These are phyloP conservation scores for Colletotrichum somersetense DNA, from an alignment of 2,329 filamentous ascomycete species.

Conservation along the genomic window DNA sequence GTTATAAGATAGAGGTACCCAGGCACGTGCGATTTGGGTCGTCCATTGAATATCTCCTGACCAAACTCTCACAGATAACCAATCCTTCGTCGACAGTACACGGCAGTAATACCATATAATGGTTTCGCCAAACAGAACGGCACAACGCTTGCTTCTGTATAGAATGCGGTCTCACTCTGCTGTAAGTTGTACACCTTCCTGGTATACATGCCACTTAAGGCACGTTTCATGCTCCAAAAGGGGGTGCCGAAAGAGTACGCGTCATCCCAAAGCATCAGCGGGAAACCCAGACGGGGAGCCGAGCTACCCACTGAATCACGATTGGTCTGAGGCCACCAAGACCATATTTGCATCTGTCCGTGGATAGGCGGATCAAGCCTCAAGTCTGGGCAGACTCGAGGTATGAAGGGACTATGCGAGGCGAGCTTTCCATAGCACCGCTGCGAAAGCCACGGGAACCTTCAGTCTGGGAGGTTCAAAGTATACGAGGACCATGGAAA, in stretches of 20 bases:
- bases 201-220: neutral
- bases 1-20: neutral
- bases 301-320: neutral
- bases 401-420: neutral
- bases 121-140: neutral
- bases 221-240: neutral
- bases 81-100: neutral
- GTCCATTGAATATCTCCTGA: neutral
- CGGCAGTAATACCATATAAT: neutral
- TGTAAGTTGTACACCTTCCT: neutral
- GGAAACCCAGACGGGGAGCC: neutral
- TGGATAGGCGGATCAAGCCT: neutral
- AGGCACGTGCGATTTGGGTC: neutral
- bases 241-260: neutral
- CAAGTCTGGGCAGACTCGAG: neutral
- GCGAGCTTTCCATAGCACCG: neutral
- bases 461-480: too few relatives aligned
- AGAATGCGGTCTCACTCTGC: neutral
- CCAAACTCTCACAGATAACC: neutral
- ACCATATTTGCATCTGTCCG: neutral
- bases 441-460: neutral
- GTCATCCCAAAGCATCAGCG: neutral
- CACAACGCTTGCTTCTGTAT: neutral
- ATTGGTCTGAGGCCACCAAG: neutral
- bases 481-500: neutral